phyloP scores from a whole-genome alignment of 352 stramenopile species.

The Thraustotheca clavata region DNA sequence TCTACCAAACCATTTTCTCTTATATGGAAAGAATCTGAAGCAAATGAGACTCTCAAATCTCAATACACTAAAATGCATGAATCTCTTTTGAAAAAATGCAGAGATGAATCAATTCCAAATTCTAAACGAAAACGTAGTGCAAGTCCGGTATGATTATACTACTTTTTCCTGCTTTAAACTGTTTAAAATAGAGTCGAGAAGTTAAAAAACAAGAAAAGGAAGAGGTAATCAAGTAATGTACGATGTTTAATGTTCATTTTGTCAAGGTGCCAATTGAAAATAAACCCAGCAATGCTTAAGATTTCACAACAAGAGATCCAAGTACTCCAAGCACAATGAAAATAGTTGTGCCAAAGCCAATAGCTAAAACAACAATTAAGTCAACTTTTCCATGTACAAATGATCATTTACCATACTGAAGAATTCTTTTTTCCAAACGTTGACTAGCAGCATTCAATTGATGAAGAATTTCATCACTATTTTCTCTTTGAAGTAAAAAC shows the following conservation, averaged over 20 bases:
- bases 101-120: not conserved
- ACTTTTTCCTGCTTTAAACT: no score
- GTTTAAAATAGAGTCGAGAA: not conserved
- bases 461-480: slow-evolving; percentile 15
- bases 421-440: slow-evolving; percentile 66
- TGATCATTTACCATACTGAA: slow-evolving; percentile 46
- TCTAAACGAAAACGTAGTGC: slow-evolving; percentile 25
- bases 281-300: not conserved
- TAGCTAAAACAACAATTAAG: not conserved
- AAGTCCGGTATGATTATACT: slow-evolving; percentile 22
- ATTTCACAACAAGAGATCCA: slow-evolving; percentile 17
- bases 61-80: slow-evolving; percentile 66
- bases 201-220: not conserved
- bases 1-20: slow-evolving; percentile 32
- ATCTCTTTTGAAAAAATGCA: not conserved
- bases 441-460: slow-evolving; percentile 5
- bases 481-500: slow-evolving; percentile 5
- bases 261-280: not conserved
- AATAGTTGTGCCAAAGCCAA: slow-evolving; percentile 17
- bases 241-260: not conserved
- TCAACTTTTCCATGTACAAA: no score
- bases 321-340: slow-evolving; percentile 20
- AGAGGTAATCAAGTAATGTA: not conserved
- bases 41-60: slow-evolving; percentile 34
- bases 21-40: slow-evolving; percentile 35